Evolutionary conservation across 352 stramenopile species (phyloP).

Genomic region (Pythium phragmitis): DNA sequence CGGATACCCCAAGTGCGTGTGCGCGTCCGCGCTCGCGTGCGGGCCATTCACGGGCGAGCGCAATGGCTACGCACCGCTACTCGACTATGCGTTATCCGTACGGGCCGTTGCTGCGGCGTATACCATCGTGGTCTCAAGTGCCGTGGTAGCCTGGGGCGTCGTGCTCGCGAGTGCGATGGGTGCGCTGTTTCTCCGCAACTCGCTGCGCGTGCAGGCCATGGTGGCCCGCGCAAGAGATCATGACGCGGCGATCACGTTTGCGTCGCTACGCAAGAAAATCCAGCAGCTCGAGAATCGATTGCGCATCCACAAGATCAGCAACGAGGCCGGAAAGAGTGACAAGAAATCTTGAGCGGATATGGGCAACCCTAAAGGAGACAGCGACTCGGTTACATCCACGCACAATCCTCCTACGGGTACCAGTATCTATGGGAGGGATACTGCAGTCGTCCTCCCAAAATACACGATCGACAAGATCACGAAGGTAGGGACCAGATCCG

Average conservation of each 20-base stretch:
- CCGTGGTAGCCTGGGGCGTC: constrained; percentile 40
- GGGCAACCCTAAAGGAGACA: neutral
- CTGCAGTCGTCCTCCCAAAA: no score
- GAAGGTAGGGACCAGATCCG: no score
- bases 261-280: constrained; percentile 55
- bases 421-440: no score
- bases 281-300: constrained; percentile 63
- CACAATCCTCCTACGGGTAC: no score
- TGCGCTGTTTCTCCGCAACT: constrained; percentile 57
- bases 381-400: neutral
- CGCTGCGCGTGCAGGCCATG: constrained; percentile 48
- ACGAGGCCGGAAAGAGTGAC: neutral
- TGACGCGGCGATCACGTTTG: constrained; percentile 47
- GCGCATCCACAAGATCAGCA: constrained; percentile 44
- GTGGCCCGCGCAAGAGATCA: constrained; percentile 44
- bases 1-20: constrained; percentile 66
- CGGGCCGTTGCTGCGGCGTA: constrained; percentile 37
- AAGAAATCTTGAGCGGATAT: neutral
- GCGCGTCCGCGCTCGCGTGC: constrained; percentile 41
- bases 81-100: constrained; percentile 31
- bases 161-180: constrained; percentile 34
- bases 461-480: no score
- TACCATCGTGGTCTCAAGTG: constrained; percentile 35
- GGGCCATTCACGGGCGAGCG: constrained; percentile 48
- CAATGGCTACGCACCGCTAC: constrained; percentile 46